phyloP scores from a whole-genome alignment of 345 rosid species.

The Pistacia vera region DNA sequence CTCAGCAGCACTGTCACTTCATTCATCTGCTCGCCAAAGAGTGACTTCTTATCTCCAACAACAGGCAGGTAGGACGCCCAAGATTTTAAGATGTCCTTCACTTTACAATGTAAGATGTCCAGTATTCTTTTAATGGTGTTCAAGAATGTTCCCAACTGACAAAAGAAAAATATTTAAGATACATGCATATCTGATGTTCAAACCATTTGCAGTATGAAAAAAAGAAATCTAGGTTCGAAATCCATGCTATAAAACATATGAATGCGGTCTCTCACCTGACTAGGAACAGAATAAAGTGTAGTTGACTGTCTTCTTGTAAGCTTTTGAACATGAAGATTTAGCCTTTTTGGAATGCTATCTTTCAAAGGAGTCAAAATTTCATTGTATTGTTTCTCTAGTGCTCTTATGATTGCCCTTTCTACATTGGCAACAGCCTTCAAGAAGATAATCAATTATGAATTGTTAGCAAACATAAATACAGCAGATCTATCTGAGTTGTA shows the following conservation, averaged over 20 bases:
- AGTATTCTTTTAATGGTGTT: constrained; percentile 92
- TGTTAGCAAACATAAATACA: background rate
- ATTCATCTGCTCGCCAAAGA: constrained; percentile 91
- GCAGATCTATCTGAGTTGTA: background rate
- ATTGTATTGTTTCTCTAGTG: constrained; percentile 86
- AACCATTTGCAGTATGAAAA: background rate
- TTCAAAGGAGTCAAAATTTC: constrained; percentile 84
- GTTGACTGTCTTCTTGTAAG: constrained; percentile 86
- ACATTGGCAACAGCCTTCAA: constrained; percentile 73
- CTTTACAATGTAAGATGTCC: constrained; percentile 78
- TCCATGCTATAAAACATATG: background rate
- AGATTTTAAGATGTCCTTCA: constrained; percentile 78
- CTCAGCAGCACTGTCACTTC: constrained; percentile 82
- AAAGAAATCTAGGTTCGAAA: background rate
- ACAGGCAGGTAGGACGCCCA: constrained; percentile 90
- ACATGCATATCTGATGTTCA: background rate
- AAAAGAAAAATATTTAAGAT: constrained; percentile 22
- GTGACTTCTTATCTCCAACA: constrained; percentile 70
- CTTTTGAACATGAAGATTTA: constrained; percentile 95
- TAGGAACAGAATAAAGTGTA: constrained; percentile 71
- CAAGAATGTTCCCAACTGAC: constrained; percentile 81
- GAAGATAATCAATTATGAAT: constrained; percentile 12
- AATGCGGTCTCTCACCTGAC: constrained; percentile 57
- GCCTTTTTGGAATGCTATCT: constrained; percentile 84
- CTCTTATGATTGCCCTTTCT: constrained; percentile 85